Percentiles rank a stretch among this genome's conserved stretches.
These are phyloP conservation scores for Theileria orientalis DNA, from an alignment of 169 alveolate genomes.

Conservation along the genomic window DNA sequence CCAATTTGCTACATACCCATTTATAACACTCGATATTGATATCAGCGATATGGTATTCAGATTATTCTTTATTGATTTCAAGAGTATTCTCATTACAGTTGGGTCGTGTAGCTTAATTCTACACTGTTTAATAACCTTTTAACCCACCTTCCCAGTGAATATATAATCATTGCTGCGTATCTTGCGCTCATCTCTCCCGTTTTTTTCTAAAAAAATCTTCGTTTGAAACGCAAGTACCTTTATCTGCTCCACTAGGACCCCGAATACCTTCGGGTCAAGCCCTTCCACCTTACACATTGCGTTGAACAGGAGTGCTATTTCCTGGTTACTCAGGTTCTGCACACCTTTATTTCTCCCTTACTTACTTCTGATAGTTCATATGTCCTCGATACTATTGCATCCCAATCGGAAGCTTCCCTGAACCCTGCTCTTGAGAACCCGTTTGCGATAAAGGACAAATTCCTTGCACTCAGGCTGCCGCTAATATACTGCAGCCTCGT, in stretches of 20 bases:
- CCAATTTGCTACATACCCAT: constrained; percentile 13
- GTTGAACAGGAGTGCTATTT: constrained; percentile 28
- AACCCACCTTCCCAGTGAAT: constrained; percentile 40
- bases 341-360: background rate
- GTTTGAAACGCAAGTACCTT: constrained; percentile 2
- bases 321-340: constrained; percentile 31
- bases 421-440: constrained; percentile 48
- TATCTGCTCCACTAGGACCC: background rate
- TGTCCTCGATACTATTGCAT: constrained; percentile 26
- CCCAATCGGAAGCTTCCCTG: constrained; percentile 32
- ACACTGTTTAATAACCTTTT: background rate
- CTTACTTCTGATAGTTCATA: constrained; percentile 31
- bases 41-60: background rate
- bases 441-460: constrained; percentile 46
- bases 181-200: background rate
- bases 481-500: constrained; percentile 16
- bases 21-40: constrained; percentile 12
- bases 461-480: constrained; percentile 13
- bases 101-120: constrained; percentile 25
- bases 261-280: background rate
- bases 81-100: background rate
- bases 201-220: background rate
- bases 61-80: background rate
- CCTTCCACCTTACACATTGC: constrained; percentile 45
- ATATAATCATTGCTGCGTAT: constrained; percentile 32